Conservation (phyloP, 2,329 filamentous ascomycete species). For the Aurifilum marmelostoma region DNA sequence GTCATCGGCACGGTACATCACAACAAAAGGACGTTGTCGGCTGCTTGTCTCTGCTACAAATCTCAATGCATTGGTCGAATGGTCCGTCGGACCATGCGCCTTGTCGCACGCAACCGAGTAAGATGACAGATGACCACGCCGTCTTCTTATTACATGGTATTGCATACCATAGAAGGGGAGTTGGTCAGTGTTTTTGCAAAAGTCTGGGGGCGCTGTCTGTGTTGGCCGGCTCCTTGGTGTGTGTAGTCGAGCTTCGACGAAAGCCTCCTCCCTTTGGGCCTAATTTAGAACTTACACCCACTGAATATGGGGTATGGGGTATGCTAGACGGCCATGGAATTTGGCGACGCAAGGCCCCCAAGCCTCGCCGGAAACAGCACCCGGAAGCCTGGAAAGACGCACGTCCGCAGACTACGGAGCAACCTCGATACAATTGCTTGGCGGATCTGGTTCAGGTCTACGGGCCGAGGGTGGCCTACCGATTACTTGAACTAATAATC, state of each 20-base stretch:
- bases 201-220: no score
- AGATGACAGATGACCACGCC: neutral
- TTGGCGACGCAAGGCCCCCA: neutral
- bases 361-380: conserved; percentile 5
- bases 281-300: neutral
- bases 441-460: neutral
- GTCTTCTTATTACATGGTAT: no score
- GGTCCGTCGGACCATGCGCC: neutral
- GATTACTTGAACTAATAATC: neutral
- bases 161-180: no score
- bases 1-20: neutral
- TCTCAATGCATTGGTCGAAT: neutral
- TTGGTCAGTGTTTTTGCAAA: no score
- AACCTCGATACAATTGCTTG: neutral
- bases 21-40: neutral
- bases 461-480: neutral
- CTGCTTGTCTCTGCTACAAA: neutral
- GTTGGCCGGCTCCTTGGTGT: no score
- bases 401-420: neutral
- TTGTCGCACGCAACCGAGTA: neutral
- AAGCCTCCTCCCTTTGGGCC: neutral
- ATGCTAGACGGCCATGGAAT: neutral
- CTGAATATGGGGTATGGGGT: neutral
- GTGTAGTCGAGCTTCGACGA: no score
- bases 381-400: neutral